Percentiles rank a stretch among this genome's conserved stretches.
These are phyloP conservation scores for Alternaria gansuensis DNA, from an alignment of 2,329 filamentous ascomycete genomes.

Conservation along the genomic window DNA sequence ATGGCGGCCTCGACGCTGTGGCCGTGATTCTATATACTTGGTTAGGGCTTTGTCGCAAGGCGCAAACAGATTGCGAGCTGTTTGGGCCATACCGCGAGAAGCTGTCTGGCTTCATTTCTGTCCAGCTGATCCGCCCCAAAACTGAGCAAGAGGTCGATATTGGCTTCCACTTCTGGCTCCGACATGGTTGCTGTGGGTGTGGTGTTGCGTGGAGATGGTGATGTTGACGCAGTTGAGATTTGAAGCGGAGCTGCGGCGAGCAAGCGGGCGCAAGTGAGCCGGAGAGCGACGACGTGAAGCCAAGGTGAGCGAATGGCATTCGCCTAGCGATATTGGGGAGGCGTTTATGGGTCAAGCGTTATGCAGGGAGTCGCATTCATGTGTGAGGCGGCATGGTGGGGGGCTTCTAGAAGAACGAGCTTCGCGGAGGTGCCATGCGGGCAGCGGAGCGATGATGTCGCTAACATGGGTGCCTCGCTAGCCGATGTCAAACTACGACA, in stretches of 20 bases:
- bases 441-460: slow-evolving; percentile 19
- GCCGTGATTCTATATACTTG: slow-evolving; percentile 33
- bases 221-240: slow-evolving; percentile 9
- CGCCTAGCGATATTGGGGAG: background rate
- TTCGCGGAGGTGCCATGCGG: slow-evolving; percentile 29
- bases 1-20: slow-evolving; percentile 36
- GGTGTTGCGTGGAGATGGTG: background rate
- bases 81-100: slow-evolving; percentile 24
- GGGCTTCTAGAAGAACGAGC: slow-evolving; percentile 21
- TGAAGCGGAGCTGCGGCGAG: slow-evolving; percentile 5
- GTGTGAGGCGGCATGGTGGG: slow-evolving; percentile 26
- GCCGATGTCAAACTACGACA: slow-evolving; percentile 3
- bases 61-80: slow-evolving; percentile 8
- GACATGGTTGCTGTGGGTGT: slow-evolving; percentile 18
- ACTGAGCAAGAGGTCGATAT: slow-evolving; percentile 21
- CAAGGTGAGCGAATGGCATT: slow-evolving; percentile 4
- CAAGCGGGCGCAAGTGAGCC: slow-evolving; percentile 16
- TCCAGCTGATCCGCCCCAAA: slow-evolving; percentile 27
- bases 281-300: background rate
- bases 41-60: slow-evolving; percentile 9
- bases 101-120: slow-evolving; percentile 30
- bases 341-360: background rate
- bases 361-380: slow-evolving; percentile 7
- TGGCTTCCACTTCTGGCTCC: slow-evolving; percentile 19
- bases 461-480: slow-evolving; percentile 12